Conservation (phyloP, 176 grass and related monocot species). For the Zea mays region DNA sequence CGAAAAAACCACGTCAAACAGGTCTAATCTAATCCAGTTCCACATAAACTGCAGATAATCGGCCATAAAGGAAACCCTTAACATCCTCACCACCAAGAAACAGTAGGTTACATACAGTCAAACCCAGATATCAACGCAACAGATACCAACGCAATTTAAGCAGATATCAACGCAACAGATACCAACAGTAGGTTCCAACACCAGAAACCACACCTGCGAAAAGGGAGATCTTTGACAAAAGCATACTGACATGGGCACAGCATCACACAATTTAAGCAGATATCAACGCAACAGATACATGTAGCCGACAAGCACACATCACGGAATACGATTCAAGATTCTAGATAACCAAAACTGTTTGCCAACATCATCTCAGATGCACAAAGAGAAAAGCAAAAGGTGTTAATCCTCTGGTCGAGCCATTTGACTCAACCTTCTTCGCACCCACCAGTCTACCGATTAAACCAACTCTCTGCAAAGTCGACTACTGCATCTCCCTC, state of each 20-base stretch:
- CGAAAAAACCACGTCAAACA: no score
- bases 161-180: background rate
- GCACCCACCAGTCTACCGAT: slow-evolving; percentile 48
- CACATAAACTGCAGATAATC: background rate
- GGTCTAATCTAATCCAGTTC: background rate
- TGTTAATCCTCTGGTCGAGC: slow-evolving; percentile 33
- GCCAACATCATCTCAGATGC: slow-evolving; percentile 35
- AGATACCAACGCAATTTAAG: no score
- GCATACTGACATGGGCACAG: background rate
- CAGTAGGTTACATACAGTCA: background rate
- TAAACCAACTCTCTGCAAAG: slow-evolving; percentile 39
- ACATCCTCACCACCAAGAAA: background rate
- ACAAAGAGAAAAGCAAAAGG: slow-evolving; percentile 18
- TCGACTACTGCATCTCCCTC: slow-evolving; percentile 23
- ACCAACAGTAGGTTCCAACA: no score
- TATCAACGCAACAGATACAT: slow-evolving; percentile 16
- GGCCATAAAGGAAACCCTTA: no score
- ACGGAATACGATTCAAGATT: background rate
- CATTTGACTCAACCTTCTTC: slow-evolving; percentile 48
- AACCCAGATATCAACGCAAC: no score
- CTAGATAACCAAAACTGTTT: slow-evolving; percentile 45
- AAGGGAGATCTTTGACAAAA: background rate
- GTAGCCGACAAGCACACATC: background rate
- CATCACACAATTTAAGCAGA: background rate
- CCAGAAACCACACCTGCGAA: no score